A percentile compares a stretch with the other conserved stretches of the same genome.
These are phyloP conservation scores for Ustilago vetiveriae DNA, from an alignment of 1,284 basidiomycete species.

Conservation along the genomic window DNA sequence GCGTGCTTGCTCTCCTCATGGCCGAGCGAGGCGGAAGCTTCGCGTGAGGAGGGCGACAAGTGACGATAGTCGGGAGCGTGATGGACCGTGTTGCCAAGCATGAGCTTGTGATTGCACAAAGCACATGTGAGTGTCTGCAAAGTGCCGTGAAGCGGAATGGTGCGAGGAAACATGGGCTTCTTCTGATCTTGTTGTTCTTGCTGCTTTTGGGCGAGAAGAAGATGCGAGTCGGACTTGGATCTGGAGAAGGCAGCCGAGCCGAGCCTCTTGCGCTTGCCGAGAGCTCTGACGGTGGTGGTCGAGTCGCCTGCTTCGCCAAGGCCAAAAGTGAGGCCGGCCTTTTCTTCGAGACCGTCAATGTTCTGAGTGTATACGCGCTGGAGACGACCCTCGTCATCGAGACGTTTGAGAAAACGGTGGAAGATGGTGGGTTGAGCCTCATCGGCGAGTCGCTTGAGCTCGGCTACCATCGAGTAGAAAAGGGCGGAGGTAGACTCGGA, in stretches of 20 bases:
- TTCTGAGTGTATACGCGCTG: conserved; percentile 93
- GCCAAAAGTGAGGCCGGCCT: conserved; percentile 74
- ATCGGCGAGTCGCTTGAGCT: conserved; percentile 84
- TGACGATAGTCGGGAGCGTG: conserved; percentile 20
- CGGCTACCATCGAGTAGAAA: conserved; percentile 93
- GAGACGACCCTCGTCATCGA: conserved; percentile 84
- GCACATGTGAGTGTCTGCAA: conserved; percentile 82
- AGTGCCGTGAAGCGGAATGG: conserved; percentile 89
- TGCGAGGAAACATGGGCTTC: conserved; percentile 72
- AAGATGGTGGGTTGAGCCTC: conserved; percentile 82
- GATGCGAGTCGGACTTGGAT: conserved; percentile 58
- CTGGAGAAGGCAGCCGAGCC: conserved; percentile 25
- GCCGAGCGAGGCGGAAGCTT: conserved; percentile 34
- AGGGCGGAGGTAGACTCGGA: conserved; percentile 77
- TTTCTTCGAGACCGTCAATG: conserved; percentile 89
- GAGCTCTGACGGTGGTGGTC: conserved; percentile 40
- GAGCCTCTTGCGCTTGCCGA: conserved; percentile 54
- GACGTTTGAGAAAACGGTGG: conserved; percentile 84
- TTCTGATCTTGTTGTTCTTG: conserved; percentile 69
- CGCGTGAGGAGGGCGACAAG: conserved; percentile 21
- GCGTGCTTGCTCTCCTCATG: conserved; percentile 47
- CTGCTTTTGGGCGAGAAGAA: conserved; percentile 40
- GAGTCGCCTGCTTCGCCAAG: conserved; percentile 54
- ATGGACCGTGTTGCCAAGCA: conserved; percentile 41
- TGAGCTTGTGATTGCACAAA: conserved; percentile 75